Evolutionary conservation across 176 grass and related monocot genomes (phyloP).

Genomic region (Musa schizocarpa): DNA sequence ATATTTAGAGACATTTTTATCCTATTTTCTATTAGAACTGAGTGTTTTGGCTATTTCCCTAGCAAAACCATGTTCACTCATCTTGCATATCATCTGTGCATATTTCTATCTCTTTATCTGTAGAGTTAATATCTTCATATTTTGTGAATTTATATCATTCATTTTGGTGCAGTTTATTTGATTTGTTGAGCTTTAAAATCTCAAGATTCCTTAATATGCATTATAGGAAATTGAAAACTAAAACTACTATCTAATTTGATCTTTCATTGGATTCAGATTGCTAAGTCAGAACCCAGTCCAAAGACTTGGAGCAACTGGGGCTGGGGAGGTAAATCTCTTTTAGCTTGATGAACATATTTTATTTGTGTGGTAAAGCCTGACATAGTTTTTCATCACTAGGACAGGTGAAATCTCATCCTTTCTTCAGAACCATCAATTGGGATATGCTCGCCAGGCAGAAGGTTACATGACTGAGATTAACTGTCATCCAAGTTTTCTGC

Average conservation of each 20-base stretch:
- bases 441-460: constrained; percentile 82
- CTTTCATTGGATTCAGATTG: constrained; percentile 32
- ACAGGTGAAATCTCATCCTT: constrained; percentile 97
- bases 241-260: neutral
- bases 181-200: neutral
- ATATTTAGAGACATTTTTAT: too few species aligned
- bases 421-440: constrained; percentile 88
- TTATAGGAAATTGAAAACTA: neutral
- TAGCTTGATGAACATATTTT: constrained; percentile 19
- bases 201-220: neutral
- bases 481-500: neutral
- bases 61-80: neutral
- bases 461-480: constrained; percentile 28
- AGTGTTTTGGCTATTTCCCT: neutral
- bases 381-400: constrained; percentile 50
- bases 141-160: neutral
- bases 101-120: too few species aligned
- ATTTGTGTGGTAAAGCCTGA: constrained; percentile 19
- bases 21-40: too few species aligned
- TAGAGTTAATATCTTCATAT: neutral
- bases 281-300: constrained; percentile 76
- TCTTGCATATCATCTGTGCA: too few species aligned
- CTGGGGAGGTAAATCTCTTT: constrained; percentile 67
- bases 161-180: too few species aligned
- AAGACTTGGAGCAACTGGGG: constrained; percentile 82